Percentiles rank a stretch among this genome's conserved stretches.
These are phyloP conservation scores for Starmera pachycereana DNA, from an alignment of 805 yeast genomes.

Conservation along the genomic window DNA sequence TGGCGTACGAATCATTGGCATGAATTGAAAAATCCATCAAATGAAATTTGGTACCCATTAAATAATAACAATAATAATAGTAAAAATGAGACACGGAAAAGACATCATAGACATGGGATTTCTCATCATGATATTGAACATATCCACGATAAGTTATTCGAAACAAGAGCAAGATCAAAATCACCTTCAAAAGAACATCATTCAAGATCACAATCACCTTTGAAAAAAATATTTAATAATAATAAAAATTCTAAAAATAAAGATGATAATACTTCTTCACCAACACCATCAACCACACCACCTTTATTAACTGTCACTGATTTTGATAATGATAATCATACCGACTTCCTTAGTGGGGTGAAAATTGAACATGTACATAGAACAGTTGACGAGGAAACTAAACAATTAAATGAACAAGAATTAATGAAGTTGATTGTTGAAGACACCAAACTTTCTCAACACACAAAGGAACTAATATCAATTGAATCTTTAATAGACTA, in stretches of 20 bases:
- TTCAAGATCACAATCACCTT: slow-evolving; percentile 5
- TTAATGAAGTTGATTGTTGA: too few relatives aligned
- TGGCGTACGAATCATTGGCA: slow-evolving; percentile 53
- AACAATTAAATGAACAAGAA: too few relatives aligned
- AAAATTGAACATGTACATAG: too few relatives aligned
- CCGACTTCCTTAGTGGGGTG: too few relatives aligned
- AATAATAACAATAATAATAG: neutral
- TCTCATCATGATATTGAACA: slow-evolving; percentile 2
- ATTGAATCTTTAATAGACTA: neutral
- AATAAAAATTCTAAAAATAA: too few relatives aligned
- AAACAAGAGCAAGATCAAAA: slow-evolving; percentile 12
- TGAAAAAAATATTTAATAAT: slow-evolving; percentile 3
- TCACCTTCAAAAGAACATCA: slow-evolving; percentile 4
- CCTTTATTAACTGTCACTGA: neutral
- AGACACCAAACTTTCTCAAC: neutral
- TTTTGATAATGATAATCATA: slow-evolving; percentile 4
- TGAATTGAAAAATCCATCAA: slow-evolving; percentile 34
- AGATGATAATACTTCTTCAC: neutral
- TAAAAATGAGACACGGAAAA: neutral
- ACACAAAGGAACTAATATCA: neutral
- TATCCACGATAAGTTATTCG: slow-evolving; percentile 16
- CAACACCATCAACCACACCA: neutral
- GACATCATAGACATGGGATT: slow-evolving; percentile 2
- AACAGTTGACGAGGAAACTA: too few relatives aligned
- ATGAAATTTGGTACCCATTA: slow-evolving; percentile 42